Evolutionary conservation across 441 rosid genomes (phyloP).

Genomic region (Syzygium syzygioides): DNA sequence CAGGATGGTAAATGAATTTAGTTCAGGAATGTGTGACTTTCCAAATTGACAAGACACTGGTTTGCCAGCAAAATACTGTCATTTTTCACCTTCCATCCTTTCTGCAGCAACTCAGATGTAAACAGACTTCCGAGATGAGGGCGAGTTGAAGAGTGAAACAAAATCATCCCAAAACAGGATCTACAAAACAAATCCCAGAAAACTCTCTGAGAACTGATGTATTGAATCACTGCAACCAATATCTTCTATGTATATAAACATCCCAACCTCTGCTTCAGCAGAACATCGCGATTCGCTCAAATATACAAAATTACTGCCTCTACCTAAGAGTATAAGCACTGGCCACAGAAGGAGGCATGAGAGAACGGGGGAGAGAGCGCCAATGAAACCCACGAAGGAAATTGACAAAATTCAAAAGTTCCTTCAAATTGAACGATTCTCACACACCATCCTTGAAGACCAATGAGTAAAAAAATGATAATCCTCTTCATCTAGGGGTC

Average conservation of each 20-base stretch:
- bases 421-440: neutral
- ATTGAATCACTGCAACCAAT: neutral
- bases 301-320: neutral
- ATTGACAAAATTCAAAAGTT: neutral
- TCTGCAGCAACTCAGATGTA: neutral
- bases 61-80: neutral
- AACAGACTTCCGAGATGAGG: neutral
- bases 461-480: neutral
- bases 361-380: neutral
- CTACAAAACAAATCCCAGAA: neutral
- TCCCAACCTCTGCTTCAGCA: neutral
- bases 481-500: constrained; percentile 39
- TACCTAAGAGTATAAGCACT: neutral
- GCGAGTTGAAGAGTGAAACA: neutral
- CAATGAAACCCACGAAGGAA: neutral
- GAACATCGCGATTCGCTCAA: neutral
- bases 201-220: neutral
- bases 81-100: neutral
- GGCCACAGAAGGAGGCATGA: neutral
- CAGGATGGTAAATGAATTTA: neutral
- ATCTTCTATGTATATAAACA: neutral
- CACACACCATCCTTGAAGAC: neutral
- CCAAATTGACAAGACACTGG: neutral
- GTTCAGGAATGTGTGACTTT: neutral
- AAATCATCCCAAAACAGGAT: neutral